Evolutionary conservation across 805 yeast species (phyloP).

Genomic region (Pichia pseudocactophila): DNA sequence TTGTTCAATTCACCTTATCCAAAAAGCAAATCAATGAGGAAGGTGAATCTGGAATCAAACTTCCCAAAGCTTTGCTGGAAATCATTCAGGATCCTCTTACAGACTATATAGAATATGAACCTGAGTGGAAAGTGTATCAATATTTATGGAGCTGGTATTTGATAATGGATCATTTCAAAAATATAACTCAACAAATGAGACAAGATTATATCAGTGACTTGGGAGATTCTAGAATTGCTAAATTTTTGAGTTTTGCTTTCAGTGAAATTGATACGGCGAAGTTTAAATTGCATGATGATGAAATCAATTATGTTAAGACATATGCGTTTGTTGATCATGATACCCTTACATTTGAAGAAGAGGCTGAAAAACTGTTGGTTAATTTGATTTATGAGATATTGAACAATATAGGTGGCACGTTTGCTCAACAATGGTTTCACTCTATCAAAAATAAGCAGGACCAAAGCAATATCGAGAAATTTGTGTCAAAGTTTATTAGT

Average conservation of each 20-base stretch:
- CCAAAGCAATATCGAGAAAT: slow-evolving; percentile 51
- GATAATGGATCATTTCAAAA: slow-evolving; percentile 50
- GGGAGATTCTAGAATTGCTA: slow-evolving; percentile 38
- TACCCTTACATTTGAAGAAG: slow-evolving; percentile 18
- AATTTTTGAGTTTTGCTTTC: slow-evolving; percentile 46
- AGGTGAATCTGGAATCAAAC: slow-evolving; percentile 23
- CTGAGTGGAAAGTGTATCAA: slow-evolving; percentile 28
- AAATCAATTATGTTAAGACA: slow-evolving; percentile 22
- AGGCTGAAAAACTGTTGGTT: slow-evolving; percentile 33
- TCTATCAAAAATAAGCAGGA: slow-evolving; percentile 59
- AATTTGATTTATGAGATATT: slow-evolving; percentile 45
- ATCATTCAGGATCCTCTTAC: slow-evolving; percentile 23
- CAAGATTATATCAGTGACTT: slow-evolving; percentile 52
- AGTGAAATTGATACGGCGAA: slow-evolving; percentile 38
- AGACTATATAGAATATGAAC: slow-evolving; percentile 34
- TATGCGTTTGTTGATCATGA: slow-evolving; percentile 13
- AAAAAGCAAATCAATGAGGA: slow-evolving; percentile 31
- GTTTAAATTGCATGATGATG: slow-evolving; percentile 15
- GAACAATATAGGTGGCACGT: slow-evolving; percentile 49
- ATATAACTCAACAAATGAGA: slow-evolving; percentile 57
- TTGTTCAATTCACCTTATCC: slow-evolving; percentile 51
- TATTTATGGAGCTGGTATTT: slow-evolving; percentile 66
- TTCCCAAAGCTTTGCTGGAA: slow-evolving; percentile 36
- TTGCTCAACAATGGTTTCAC: slow-evolving; percentile 60
- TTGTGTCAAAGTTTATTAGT: slow-evolving; percentile 53